phyloP scores from a whole-genome alignment of 2,329 filamentous ascomycete species.

The Fusarium papillatum region DNA sequence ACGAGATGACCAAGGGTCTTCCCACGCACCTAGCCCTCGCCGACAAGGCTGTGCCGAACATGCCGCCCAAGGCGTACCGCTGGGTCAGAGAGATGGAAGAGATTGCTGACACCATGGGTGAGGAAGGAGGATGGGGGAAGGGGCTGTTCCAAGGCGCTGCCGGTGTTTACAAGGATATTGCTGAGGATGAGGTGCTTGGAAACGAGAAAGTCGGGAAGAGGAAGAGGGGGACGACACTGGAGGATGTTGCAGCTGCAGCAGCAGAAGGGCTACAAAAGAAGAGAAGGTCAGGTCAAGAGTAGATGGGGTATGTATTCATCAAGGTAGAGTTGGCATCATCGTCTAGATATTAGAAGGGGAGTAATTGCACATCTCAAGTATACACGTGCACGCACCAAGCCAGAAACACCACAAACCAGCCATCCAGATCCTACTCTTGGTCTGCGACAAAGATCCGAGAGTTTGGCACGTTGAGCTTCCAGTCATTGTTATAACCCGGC shows the following conservation, averaged over 20 bases:
- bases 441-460: slow-evolving; percentile 46
- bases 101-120: slow-evolving; percentile 75
- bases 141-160: slow-evolving; percentile 72
- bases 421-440: neutral
- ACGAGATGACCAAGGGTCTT: slow-evolving; percentile 64
- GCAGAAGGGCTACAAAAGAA: slow-evolving; percentile 62
- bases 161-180: slow-evolving; percentile 71
- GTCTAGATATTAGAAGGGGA: slow-evolving; percentile 9
- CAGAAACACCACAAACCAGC: neutral
- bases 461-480: slow-evolving; percentile 52
- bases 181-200: slow-evolving; percentile 72
- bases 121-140: slow-evolving; percentile 72
- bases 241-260: slow-evolving; percentile 67
- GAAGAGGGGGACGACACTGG: slow-evolving; percentile 66
- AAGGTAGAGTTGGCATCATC: neutral
- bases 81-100: slow-evolving; percentile 86
- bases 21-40: slow-evolving; percentile 62
- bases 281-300: slow-evolving; percentile 47
- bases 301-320: neutral
- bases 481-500: slow-evolving; percentile 46
- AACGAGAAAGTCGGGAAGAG: slow-evolving; percentile 69
- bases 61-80: slow-evolving; percentile 82
- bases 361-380: slow-evolving; percentile 18
- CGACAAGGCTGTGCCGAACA: slow-evolving; percentile 66
- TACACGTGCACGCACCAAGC: slow-evolving; percentile 10